Evolutionary conservation across 2,329 filamentous ascomycete genomes (phyloP).

Genomic region (Colletotrichum spinosum): DNA sequence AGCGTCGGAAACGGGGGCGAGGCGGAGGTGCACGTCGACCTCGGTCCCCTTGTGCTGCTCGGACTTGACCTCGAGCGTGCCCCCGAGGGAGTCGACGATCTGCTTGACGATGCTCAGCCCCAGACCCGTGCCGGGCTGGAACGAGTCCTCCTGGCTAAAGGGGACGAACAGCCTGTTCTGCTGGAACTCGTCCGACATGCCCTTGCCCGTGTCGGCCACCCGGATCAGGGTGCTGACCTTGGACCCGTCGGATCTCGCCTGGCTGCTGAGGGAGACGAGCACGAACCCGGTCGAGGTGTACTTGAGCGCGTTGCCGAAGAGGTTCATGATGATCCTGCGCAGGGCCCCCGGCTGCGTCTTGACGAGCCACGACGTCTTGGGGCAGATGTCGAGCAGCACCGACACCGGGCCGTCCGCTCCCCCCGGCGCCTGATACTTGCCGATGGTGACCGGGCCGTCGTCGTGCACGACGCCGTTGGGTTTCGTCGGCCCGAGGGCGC

Average conservation of each 20-base stretch:
- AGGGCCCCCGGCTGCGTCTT: conserved; percentile 63
- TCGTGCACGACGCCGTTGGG: not conserved
- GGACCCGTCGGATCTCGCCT: conserved; percentile 38
- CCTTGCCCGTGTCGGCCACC: conserved; percentile 72
- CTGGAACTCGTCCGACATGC: conserved; percentile 72
- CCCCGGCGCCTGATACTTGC: conserved; percentile 36
- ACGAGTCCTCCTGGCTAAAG: conserved; percentile 71
- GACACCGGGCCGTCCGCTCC: conserved; percentile 49
- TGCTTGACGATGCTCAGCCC: conserved; percentile 72
- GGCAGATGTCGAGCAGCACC: conserved; percentile 63
- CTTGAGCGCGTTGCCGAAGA: conserved; percentile 72
- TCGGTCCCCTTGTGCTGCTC: conserved; percentile 66
- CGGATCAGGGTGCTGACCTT: conserved; percentile 51
- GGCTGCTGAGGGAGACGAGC: conserved; percentile 49
- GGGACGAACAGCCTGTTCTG: conserved; percentile 70
- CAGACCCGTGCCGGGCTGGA: conserved; percentile 71
- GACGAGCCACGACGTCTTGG: conserved; percentile 60
- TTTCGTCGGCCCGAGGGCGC: conserved; percentile 9
- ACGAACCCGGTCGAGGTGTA: conserved; percentile 67
- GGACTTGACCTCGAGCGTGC: conserved; percentile 68
- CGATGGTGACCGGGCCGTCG: conserved; percentile 13
- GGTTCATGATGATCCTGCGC: conserved; percentile 70
- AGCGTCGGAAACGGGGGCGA: conserved; percentile 42
- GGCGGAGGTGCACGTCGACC: conserved; percentile 60
- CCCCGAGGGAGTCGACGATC: conserved; percentile 70